Evolutionary conservation across 2,329 filamentous ascomycete species (phyloP), one percentile per base, ranked within the genome.

Genomic region (Talaromyces sp.): DNA sequence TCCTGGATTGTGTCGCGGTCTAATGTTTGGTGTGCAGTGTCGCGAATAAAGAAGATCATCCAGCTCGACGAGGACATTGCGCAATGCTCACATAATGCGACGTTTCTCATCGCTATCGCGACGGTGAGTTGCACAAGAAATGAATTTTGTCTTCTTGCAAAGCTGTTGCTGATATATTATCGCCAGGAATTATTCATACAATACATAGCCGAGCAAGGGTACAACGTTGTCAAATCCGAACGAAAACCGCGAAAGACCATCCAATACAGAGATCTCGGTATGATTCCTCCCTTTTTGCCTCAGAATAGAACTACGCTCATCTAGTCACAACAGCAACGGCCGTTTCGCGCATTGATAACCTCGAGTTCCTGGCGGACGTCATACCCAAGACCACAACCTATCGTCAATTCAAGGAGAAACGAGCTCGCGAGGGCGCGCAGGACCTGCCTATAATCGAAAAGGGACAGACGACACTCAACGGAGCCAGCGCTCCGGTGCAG

Each of bases 1-100:
- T 42, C 10, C 22, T 49, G 1, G 27, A 27, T 28, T 47, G 9
- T 36, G 22, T 32, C 10, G n/a, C 32, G 39, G 9, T 56, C 58
- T 51, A 51, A 51, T 51, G 3, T 27, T 54, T 57, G 5, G 8
- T 42, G 25, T 51, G 57, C 66, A 98, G 95, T 98, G 60, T 91
- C 95, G 19, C 87, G 95, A 70, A 91, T 99, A 62, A 97, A 97
- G 79, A 96, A 96, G 79, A 96, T 99, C 73, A 91, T 99, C 63
- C 85, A 87, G 55, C 85, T 92, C 62, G 95, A 99, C 75, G 87
- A 91, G 51, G 93, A 97, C 65, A 90, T 96, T 64, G 82, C 81
- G 65, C 85, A 90, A 72, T 96, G 92, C 75, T 96, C 93, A 54
- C 96, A 93, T 75, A 96, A 96, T 71, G 93, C 93, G 59, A 90